These are phyloP conservation scores for Orbilia oligospora DNA, from an alignment of 2,329 filamentous ascomycete genomes.

Conservation along the genomic window DNA sequence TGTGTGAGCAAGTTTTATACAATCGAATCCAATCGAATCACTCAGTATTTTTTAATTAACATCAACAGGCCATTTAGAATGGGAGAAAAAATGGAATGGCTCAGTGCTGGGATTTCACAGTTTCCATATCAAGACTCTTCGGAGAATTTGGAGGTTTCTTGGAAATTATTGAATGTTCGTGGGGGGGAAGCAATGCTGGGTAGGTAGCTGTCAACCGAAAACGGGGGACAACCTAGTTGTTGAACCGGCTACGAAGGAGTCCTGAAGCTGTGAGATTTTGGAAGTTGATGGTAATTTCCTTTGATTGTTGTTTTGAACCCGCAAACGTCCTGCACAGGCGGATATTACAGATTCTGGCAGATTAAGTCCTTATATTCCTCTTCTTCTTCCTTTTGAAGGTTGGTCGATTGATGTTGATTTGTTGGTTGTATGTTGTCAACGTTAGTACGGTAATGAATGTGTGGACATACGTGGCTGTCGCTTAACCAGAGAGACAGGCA, in stretches of 20 bases:
- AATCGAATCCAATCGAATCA: slow-evolving; percentile 8
- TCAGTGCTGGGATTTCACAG: slow-evolving; percentile 23
- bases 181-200: slow-evolving; percentile 9
- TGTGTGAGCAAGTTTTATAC: slow-evolving; percentile 39
- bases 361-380: neutral
- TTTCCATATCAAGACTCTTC: slow-evolving; percentile 20
- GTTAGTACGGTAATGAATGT: neutral
- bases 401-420: neutral
- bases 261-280: slow-evolving; percentile 8
- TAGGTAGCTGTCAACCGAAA: slow-evolving; percentile 33
- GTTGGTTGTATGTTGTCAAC: too few species aligned
- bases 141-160: slow-evolving; percentile 6
- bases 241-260: slow-evolving; percentile 16
- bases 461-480: slow-evolving; percentile 4
- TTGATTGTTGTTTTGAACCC: slow-evolving; percentile 14
- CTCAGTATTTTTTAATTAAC: neutral
- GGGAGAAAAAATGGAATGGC: neutral
- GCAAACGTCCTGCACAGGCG: slow-evolving; percentile 49
- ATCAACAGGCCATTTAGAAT: slow-evolving; percentile 3
- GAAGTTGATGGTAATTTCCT: slow-evolving; percentile 2
- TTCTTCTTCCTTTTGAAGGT: neutral
- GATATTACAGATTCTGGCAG: slow-evolving; percentile 21
- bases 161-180: slow-evolving; percentile 17
- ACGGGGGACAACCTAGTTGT: slow-evolving; percentile 44
- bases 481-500: slow-evolving; percentile 2